Evolutionary conservation across 2,329 filamentous ascomycete genomes (phyloP), one percentile per base, ranked within the genome.

Genomic region (Tolypocladium tropicale): DNA sequence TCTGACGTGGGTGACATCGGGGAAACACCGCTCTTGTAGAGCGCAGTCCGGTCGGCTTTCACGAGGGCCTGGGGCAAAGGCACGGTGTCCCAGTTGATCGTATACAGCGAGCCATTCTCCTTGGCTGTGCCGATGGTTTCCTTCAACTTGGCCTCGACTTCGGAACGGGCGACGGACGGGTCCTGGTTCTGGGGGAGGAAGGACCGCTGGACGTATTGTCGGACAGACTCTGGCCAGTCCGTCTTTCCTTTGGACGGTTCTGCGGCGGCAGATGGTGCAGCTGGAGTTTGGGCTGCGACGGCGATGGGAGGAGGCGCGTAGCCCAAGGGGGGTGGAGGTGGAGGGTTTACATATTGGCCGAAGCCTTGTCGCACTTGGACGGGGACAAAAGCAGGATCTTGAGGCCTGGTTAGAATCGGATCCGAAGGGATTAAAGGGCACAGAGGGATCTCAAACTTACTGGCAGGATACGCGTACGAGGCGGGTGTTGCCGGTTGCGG

Each of bases 51-150:
- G 70, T 91, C 89, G 63, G 82, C 81, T 68, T 81, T 82, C 60
- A 96, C 86, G 71, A 96, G 78, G 60, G 89, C 78, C 71, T 97
- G 93, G 6, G 94, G 94, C 16, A 96, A 77, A 46, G 89, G 89
- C 76, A 95, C 82, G 30, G 75, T 80, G 60, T 88, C 82, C 94
- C 94, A 99, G 75, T 96, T 82, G 69, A 89, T 84, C 30, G 78
- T 79, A 67, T 87, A 78, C 67, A 96, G 81, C 55, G 81, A 80
- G 62, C 86, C 82, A 63, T 76, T 81, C 64, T 93, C 87, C 62
- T 90, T 91, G 60, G 90, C 90, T 55, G 85, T 79, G 59, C 87
- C 89, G 68, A 99, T 96, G 63, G 91, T 87, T 58, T 86, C 76
- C 72, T 93, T 96, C 60, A 99, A 77, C 67, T 91, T 95, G 58